Evolutionary conservation across 148 eudicot genomes (phyloP).

Genomic region (Rhododendron simsii): DNA sequence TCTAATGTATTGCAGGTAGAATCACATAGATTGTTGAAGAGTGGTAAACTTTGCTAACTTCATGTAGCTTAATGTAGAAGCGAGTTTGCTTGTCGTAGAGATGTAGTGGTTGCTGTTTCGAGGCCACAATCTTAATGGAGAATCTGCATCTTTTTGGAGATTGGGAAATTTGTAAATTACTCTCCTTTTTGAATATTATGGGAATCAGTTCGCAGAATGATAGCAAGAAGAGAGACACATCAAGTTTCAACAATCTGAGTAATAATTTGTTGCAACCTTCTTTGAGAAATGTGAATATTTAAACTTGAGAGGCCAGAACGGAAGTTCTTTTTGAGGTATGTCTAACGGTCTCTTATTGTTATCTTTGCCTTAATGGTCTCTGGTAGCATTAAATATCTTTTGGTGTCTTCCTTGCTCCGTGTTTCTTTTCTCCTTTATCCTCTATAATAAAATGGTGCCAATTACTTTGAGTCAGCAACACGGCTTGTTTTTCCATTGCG

Average conservation of each 20-base stretch:
- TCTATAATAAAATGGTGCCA: background rate
- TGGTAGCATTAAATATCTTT: background rate
- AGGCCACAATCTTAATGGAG: background rate
- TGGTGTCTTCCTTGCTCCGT: background rate
- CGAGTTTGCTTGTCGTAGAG: slow-evolving; percentile 1
- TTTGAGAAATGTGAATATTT: slow-evolving; percentile 7
- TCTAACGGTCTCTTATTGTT: background rate
- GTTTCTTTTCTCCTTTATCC: background rate
- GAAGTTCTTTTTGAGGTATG: slow-evolving; percentile 15
- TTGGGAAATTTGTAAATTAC: slow-evolving; percentile 6
- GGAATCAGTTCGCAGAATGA: background rate
- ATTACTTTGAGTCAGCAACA: background rate
- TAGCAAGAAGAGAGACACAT: background rate
- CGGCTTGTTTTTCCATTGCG: background rate
- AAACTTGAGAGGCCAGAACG: background rate
- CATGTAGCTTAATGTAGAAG: background rate
- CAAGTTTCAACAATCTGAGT: background rate
- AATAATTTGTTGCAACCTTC: background rate
- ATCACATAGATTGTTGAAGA: slow-evolving; percentile 4
- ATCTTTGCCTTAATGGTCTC: background rate
- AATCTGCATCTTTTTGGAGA: slow-evolving; percentile 11
- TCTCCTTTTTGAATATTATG: background rate
- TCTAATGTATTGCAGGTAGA: slow-evolving; percentile 14
- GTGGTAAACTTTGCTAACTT: slow-evolving; percentile 9
- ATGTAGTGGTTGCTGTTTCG: background rate